phyloP scores from a whole-genome alignment of 2,329 filamentous ascomycete genomes.

The Colletotrichum melonis region DNA sequence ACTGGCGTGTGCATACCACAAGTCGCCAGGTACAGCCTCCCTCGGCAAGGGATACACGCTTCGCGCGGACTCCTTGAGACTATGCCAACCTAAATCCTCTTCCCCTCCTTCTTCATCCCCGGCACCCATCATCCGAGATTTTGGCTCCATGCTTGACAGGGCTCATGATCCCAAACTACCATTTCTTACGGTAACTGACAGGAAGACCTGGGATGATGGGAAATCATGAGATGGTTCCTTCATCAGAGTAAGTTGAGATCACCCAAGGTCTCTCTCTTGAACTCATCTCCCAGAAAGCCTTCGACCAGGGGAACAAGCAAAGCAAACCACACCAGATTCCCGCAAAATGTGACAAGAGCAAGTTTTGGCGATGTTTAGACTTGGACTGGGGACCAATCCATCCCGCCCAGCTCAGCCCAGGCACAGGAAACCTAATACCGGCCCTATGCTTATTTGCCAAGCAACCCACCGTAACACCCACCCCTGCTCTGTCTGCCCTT shows the following conservation, averaged over 20 bases:
- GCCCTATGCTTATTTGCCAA: constrained; percentile 9
- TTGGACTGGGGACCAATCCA: not conserved
- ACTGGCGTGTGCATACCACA: not conserved
- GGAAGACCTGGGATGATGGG: not conserved
- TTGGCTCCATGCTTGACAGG: constrained; percentile 5
- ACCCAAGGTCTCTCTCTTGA: no score
- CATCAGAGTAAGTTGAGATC: not conserved
- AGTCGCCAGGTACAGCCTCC: not conserved
- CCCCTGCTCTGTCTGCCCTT: not conserved
- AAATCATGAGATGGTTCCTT: no score
- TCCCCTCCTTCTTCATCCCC: not conserved
- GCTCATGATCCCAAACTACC: not conserved
- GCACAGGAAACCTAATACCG: not conserved
- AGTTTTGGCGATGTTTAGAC: constrained; percentile 32
- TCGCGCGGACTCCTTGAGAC: constrained; percentile 21
- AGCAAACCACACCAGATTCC: not conserved
- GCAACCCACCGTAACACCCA: not conserved
- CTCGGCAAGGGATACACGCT: not conserved
- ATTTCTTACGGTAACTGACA: no score
- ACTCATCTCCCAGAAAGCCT: no score
- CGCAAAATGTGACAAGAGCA: not conserved
- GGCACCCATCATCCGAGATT: constrained; percentile 17
- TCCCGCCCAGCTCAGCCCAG: not conserved
- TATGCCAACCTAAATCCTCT: not conserved
- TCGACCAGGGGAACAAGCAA: no score